Percentiles rank a stretch among this genome's conserved stretches.
Evolutionary conservation across 2,329 filamentous ascomycete genomes (phyloP).

Genomic region (Metarhizium brunneum): DNA sequence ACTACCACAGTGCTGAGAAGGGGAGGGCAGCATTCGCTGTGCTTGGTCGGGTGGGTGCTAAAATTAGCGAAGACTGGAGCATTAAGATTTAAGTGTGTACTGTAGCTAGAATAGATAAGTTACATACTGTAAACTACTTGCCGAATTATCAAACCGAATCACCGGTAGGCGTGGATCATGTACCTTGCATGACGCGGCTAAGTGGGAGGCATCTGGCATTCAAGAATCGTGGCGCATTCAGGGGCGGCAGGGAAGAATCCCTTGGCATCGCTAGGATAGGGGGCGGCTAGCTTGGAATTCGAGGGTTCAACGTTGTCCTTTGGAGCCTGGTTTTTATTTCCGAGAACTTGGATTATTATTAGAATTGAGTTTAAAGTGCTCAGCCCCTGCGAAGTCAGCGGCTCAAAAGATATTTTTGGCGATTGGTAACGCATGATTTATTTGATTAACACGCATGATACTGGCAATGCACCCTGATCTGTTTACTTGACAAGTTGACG

Average conservation of each 20-base stretch:
- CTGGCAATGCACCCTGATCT: no score
- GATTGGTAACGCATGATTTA: no score
- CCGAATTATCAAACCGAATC: not conserved
- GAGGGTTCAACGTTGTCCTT: no score
- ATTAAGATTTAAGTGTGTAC: constrained; percentile 20
- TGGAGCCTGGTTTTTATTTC: no score
- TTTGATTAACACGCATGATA: no score
- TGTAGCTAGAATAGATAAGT: not conserved
- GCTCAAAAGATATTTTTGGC: no score
- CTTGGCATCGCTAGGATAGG: not conserved
- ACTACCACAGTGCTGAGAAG: constrained; percentile 43
- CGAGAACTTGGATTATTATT: no score
- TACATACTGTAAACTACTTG: not conserved
- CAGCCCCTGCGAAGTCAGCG: no score
- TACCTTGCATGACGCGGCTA: not conserved
- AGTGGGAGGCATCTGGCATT: not conserved
- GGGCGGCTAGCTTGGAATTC: no score
- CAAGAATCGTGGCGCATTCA: not conserved
- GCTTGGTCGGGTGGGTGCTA: constrained; percentile 40
- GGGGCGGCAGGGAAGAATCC: not conserved
- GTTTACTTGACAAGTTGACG: no score
- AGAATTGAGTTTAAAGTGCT: no score
- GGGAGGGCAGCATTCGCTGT: constrained; percentile 42
- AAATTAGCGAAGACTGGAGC: constrained; percentile 46
- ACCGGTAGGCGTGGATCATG: not conserved